These are phyloP conservation scores for Flaveria floridana DNA, from an alignment of 140 eudicot genomes.

Conservation along the genomic window DNA sequence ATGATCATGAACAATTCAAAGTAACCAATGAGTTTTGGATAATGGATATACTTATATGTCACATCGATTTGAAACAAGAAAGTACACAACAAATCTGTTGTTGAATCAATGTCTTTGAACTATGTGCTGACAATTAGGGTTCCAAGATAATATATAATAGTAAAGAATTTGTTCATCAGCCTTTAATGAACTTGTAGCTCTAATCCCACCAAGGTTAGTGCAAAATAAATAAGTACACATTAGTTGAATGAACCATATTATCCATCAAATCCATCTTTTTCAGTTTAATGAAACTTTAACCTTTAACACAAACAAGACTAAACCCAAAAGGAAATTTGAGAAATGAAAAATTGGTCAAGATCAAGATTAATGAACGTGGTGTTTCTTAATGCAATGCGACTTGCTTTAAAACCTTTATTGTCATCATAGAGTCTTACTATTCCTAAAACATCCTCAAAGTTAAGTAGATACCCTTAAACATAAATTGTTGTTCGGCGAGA, in stretches of 20 bases:
- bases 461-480: too few species aligned
- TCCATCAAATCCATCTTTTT: neutral
- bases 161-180: conserved; percentile 12
- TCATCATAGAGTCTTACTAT: neutral
- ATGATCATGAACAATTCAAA: neutral
- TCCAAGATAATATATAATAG: conserved; percentile 26
- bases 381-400: conserved; percentile 2
- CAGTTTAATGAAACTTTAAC: too few species aligned
- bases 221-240: conserved; percentile 11
- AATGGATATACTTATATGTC: neutral
- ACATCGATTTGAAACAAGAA: conserved; percentile 25
- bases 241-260: neutral
- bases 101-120: conserved; percentile 19
- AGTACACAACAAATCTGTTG: conserved; percentile 16
- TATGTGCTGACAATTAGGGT: conserved; percentile 39
- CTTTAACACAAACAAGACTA: neutral
- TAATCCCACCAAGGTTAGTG: conserved; percentile 31
- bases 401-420: neutral
- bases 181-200: conserved; percentile 32
- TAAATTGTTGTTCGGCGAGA: too few species aligned
- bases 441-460: neutral
- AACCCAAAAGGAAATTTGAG: neutral
- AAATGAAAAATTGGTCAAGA: neutral
- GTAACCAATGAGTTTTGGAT: neutral
- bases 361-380: neutral